phyloP scores from a whole-genome alignment of 1,284 basidiomycete species.

The Tremellales sp. region DNA sequence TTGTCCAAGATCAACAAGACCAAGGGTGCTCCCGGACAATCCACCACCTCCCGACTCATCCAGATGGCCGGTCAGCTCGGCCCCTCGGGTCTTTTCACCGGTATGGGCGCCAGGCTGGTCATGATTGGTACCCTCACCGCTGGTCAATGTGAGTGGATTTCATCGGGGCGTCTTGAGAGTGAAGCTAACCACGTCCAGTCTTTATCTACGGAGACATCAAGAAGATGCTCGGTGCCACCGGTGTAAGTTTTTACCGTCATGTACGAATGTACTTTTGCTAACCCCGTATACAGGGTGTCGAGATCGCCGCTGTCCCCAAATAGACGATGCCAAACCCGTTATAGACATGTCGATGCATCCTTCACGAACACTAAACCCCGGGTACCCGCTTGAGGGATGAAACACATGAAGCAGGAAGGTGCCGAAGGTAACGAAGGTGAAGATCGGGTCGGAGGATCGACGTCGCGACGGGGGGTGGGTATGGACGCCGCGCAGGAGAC shows the following conservation, averaged over 20 bases:
- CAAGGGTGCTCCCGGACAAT: constrained; percentile 56
- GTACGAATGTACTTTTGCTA: not conserved
- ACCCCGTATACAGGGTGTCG: constrained; percentile 18
- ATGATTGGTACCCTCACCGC: constrained; percentile 57
- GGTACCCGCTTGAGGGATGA: too few species aligned
- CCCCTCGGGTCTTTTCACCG: constrained; percentile 54
- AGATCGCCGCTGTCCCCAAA: constrained; percentile 44
- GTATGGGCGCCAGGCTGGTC: constrained; percentile 49
- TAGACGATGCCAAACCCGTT: constrained; percentile 15
- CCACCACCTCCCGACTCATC: constrained; percentile 51
- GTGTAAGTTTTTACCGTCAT: constrained; percentile 27
- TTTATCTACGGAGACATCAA: constrained; percentile 54
- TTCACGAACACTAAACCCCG: too few species aligned
- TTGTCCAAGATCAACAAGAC: constrained; percentile 59
- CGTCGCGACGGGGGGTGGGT: too few species aligned
- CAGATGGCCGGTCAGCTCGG: constrained; percentile 53
- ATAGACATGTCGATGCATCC: too few species aligned
- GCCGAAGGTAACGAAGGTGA: too few species aligned
- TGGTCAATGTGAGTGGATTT: constrained; percentile 48
- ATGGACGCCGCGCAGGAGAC: too few species aligned
- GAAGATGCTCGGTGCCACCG: constrained; percentile 52
- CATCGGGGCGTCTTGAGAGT: not conserved
- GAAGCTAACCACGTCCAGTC: constrained; percentile 18
- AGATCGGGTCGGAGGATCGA: too few species aligned
- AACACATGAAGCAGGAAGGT: too few species aligned